These are phyloP conservation scores for Thelephora aurantiotincta DNA, from an alignment of 768 basidiomycete species.

Conservation along the genomic window DNA sequence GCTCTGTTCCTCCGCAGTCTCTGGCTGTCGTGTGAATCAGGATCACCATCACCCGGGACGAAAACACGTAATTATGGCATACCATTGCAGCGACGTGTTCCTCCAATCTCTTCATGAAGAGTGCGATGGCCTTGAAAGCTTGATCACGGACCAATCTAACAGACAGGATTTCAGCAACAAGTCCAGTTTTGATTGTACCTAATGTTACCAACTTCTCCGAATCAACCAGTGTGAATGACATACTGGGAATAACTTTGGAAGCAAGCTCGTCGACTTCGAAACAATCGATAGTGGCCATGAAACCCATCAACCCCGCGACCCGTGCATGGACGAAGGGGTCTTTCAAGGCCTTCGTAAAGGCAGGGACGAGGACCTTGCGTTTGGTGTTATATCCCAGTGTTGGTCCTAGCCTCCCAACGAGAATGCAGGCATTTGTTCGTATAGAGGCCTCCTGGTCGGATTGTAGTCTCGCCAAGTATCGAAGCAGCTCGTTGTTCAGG, in stretches of 20 bases:
- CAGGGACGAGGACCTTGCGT: slow-evolving; percentile 92
- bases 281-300: slow-evolving; percentile 87
- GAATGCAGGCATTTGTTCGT: slow-evolving; percentile 93
- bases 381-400: slow-evolving; percentile 79
- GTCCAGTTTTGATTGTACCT: background rate
- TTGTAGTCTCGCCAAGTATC: slow-evolving; percentile 86
- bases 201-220: slow-evolving; percentile 67
- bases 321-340: slow-evolving; percentile 88
- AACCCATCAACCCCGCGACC: slow-evolving; percentile 88
- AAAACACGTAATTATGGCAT: slow-evolving; percentile 7
- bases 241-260: slow-evolving; percentile 75
- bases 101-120: slow-evolving; percentile 79
- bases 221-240: slow-evolving; percentile 71
- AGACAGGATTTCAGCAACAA: background rate
- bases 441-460: slow-evolving; percentile 88
- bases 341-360: slow-evolving; percentile 79
- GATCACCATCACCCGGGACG: slow-evolving; percentile 2
- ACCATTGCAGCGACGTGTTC: slow-evolving; percentile 75
- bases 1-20: slow-evolving; percentile 23
- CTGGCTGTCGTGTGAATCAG: slow-evolving; percentile 29
- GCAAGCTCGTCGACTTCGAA: slow-evolving; percentile 85
- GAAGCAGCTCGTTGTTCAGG: slow-evolving; percentile 91
- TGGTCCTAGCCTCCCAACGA: slow-evolving; percentile 84
- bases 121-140: slow-evolving; percentile 83
- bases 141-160: slow-evolving; percentile 84